Base-by-base conservation (phyloP, 1,139 yeast species). In the Taphrina confusa region DNA sequence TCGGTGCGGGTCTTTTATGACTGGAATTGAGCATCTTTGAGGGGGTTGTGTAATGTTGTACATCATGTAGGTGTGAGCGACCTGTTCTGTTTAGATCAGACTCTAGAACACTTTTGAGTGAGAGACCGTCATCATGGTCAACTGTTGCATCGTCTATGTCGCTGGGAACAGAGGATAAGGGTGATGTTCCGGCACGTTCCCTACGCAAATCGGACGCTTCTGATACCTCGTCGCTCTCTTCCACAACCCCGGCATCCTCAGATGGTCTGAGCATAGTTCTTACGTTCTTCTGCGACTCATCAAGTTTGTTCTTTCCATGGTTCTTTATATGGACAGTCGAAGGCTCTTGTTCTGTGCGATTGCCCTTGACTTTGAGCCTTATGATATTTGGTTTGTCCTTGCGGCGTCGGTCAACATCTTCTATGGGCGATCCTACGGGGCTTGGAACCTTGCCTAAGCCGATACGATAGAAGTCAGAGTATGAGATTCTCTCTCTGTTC, bases 391-490 rank as follows among this genome's bases (percentile, higher is more conserved):
- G 37, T 42, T 45, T 45, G 18, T 2, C 22, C 37, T 45, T 45
- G 3, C 16, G 20, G 14, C 14, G 9, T 12, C 25, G 27, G 23
- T 16, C 9, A 23, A 16, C 4, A 16, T 45, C 33, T n/a, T 42
- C 47, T 23, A 6, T 12, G 4, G 44, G 8, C 6, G 37, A 33
- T 4, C 5, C 37, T 4, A 31, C 11, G 4, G 37, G 23, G 18
- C 8, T 16, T 14, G 8, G 16, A 18, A 4, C 20, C 18, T 30
- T 27, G 25, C 37, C 50, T 9, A 28, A 37, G 6, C 37, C 37
- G 25, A 45, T 45, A 8, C 30, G 27, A 31, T 47, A 47, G 22
- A 47, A 47, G 30, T 47, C 52, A 12, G 52, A 47, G 40, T 47
- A 47, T 4, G 52, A 47, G 11, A 47, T 33, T 33, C 30, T 31